These are phyloP conservation scores for Fusarium austroafricanum DNA, from an alignment of 2,329 filamentous ascomycete species.

Conservation along the genomic window DNA sequence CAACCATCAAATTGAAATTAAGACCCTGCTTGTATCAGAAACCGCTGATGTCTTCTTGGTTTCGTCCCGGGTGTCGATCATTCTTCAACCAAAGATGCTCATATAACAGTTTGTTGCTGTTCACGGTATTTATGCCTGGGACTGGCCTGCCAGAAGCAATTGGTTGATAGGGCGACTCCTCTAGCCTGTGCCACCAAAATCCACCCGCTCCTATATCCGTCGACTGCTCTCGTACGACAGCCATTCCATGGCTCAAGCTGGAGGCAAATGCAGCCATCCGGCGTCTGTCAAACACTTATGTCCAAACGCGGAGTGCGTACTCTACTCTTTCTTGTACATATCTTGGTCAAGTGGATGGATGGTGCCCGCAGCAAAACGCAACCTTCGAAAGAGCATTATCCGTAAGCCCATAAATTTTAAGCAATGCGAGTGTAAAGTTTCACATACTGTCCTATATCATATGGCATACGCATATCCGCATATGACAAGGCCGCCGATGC, in stretches of 20 bases:
- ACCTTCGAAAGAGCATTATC: conserved; percentile 26
- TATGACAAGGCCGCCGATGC: not conserved
- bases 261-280: conserved; percentile 29
- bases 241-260: conserved; percentile 31
- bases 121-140: conserved; percentile 1
- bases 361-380: conserved; percentile 44
- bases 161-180: conserved; percentile 31
- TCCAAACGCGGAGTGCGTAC: conserved; percentile 22
- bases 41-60: conserved; percentile 3
- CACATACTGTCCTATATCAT: not conserved
- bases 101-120: conserved; percentile 6
- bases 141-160: not conserved
- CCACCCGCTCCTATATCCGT: conserved; percentile 31
- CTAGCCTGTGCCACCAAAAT: conserved; percentile 16
- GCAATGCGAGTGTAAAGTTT: conserved; percentile 11
- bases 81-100: conserved; percentile 8
- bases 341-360: conserved; percentile 8
- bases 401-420: conserved; percentile 10
- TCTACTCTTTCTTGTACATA: conserved; percentile 7
- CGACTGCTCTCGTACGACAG: conserved; percentile 40
- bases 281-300: conserved; percentile 22
- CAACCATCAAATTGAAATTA: conserved; percentile 14
- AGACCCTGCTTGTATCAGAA: conserved; percentile 25
- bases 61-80: conserved; percentile 35
- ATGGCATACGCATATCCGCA: not conserved